phyloP scores from a whole-genome alignment of 208 protist genomes.

The Porcisia deanei region DNA sequence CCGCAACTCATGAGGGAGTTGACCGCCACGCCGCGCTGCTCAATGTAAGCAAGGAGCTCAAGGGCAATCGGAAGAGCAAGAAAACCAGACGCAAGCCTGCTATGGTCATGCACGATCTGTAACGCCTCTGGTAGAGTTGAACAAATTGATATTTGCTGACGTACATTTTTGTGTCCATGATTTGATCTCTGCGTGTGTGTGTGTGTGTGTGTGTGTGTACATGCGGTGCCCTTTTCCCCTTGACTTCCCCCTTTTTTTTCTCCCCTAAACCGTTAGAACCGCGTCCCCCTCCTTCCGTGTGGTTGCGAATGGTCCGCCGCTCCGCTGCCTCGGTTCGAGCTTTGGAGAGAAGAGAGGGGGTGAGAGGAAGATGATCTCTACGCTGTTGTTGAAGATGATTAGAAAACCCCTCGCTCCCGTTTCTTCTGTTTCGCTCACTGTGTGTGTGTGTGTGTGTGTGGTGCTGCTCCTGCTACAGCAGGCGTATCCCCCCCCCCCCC shows the following conservation, averaged over 20 bases:
- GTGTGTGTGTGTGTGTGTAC: not conserved
- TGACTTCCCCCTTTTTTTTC: not conserved
- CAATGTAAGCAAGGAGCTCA: not conserved
- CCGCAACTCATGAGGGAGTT: not conserved
- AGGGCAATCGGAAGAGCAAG: constrained; percentile 2
- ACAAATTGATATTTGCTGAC: not conserved
- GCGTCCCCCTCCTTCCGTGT: not conserved
- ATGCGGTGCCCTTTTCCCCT: not conserved
- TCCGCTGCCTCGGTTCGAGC: not conserved
- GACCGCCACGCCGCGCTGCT: not conserved
- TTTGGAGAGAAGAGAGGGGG: too few species aligned
- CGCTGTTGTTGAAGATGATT: too few species aligned
- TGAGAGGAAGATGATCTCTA: too few species aligned
- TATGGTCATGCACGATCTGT: constrained; percentile 1
- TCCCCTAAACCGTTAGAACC: not conserved
- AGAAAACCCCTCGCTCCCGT: too few species aligned
- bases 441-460: too few species aligned
- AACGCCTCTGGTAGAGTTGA: not conserved
- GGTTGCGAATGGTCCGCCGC: not conserved
- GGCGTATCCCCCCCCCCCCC: too few species aligned
- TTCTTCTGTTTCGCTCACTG: too few species aligned
- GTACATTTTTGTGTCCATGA: too few species aligned
- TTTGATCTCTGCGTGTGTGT: not conserved
- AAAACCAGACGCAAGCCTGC: not conserved
- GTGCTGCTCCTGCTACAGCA: too few species aligned